These are phyloP conservation scores for Talaromyces sp. DNA, from an alignment of 2,329 filamentous ascomycete species.

Conservation along the genomic window DNA sequence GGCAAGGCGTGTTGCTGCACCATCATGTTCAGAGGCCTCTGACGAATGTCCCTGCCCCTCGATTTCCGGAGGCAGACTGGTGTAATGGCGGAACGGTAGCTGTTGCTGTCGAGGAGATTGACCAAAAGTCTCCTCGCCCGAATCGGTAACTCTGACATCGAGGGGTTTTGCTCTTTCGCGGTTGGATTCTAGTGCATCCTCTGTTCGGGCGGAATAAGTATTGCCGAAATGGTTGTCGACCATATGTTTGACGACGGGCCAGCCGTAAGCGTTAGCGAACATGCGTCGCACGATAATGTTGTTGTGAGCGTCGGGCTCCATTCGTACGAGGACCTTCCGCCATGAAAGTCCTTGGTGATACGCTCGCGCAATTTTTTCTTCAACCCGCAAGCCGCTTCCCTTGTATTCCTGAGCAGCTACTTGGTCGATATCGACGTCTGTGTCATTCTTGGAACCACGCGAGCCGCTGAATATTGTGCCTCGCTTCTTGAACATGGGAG, in stretches of 20 bases:
- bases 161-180: slow-evolving; percentile 66
- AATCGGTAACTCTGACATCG: slow-evolving; percentile 54
- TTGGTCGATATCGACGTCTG: slow-evolving; percentile 18
- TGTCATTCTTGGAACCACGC: slow-evolving; percentile 20
- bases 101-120: slow-evolving; percentile 21
- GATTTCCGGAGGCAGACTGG: slow-evolving; percentile 30
- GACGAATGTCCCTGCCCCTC: background rate
- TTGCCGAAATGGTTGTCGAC: slow-evolving; percentile 93
- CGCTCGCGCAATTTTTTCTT: slow-evolving; percentile 94
- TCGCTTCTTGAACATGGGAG: slow-evolving; percentile 54
- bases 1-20: slow-evolving; percentile 17
- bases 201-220: slow-evolving; percentile 60
- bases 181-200: slow-evolving; percentile 65
- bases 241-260: slow-evolving; percentile 93
- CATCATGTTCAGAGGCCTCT: slow-evolving; percentile 32
- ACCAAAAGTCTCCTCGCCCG: slow-evolving; percentile 63
- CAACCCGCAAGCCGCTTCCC: slow-evolving; percentile 68
- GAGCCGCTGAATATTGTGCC: slow-evolving; percentile 36
- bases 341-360: slow-evolving; percentile 90
- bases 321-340: slow-evolving; percentile 92
- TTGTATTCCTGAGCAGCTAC: slow-evolving; percentile 23
- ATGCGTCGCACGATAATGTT: slow-evolving; percentile 95
- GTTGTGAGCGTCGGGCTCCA: slow-evolving; percentile 97
- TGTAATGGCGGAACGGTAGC: background rate
- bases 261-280: slow-evolving; percentile 96